Evolutionary conservation across 1,284 basidiomycete genomes (phyloP), one percentile per base, ranked within the genome.

Genomic region (Ustilago tritici): DNA sequence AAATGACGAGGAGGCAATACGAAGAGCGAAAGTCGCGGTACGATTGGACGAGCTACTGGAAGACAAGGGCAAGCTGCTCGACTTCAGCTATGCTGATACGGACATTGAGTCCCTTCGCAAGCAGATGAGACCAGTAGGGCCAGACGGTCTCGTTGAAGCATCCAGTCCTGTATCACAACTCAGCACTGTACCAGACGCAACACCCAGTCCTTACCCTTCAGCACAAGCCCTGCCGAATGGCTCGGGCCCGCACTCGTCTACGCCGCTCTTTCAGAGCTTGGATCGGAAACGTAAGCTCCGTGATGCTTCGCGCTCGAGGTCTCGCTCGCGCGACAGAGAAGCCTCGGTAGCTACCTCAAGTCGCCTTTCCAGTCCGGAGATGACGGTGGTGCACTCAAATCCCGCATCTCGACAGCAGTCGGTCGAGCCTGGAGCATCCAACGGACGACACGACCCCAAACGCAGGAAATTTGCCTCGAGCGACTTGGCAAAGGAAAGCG

Each of bases 1-100:
- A 14, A 79, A 78, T 8, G 73, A 80, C 12, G 82, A 82, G 34
- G 88, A 89, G 78, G 70, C 80, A 55, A 80, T 73, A 36, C 89
- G 95, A 49, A 89, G 93, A 84, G 91, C 89, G 54, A 91, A 91
- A 76, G 91, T 94, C 9, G 94, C 93, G 3, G 90, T 93, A 61
- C 89, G 93, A 60, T 89, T 95, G 59, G 95, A 97, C 84, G 93
- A 95, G 87, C 86, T 94, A 60, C 88, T 95, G 49, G 90, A 94
- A 92, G 93, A 94, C 85, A 89, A 89, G 56, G 90, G 90, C 56
- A 90, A 90, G 81, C 88, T 96, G 32, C 88, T 92, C 14, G 92
- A 94, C 87, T 92, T 97, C 85, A 89, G 90, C 72, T 92, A 94
- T 86, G 87, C 88, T 43, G 90, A 94, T 87, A 89, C 90, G 47